phyloP scores from a whole-genome alignment of 2,329 filamentous ascomycete species.

The Ascochyta viciae-villosae region DNA sequence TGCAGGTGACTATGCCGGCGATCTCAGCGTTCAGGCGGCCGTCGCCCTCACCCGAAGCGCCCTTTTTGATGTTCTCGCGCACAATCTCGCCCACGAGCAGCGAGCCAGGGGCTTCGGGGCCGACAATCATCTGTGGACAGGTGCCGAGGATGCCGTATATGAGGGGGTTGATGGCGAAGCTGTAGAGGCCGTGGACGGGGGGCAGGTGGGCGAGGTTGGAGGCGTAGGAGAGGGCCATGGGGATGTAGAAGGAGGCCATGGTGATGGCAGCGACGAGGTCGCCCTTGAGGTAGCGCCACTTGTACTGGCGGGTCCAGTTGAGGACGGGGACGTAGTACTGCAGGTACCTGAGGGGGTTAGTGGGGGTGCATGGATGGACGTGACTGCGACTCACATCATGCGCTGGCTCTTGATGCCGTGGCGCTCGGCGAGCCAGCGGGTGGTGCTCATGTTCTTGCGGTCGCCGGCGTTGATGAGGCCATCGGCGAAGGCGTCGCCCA shows the following conservation, averaged over 20 bases:
- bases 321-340: conserved; percentile 92
- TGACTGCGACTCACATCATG: conserved; percentile 63
- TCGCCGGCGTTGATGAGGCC: conserved; percentile 50
- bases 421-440: conserved; percentile 72
- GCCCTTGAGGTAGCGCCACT: conserved; percentile 79
- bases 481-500: conserved; percentile 55
- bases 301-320: conserved; percentile 90
- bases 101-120: conserved; percentile 92
- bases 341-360: conserved; percentile 62
- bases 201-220: conserved; percentile 92
- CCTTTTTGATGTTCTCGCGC: conserved; percentile 74
- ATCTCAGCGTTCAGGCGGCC: conserved; percentile 79
- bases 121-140: conserved; percentile 91
- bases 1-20: conserved; percentile 84
- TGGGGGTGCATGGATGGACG: too few species aligned
- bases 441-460: conserved; percentile 73
- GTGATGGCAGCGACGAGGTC: conserved; percentile 89
- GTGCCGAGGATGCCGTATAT: conserved; percentile 91
- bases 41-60: conserved; percentile 69
- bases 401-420: conserved; percentile 77
- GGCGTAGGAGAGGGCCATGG: conserved; percentile 93
- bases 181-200: conserved; percentile 91
- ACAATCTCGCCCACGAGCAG: conserved; percentile 88
- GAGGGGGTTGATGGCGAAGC: conserved; percentile 90
- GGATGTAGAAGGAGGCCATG: conserved; percentile 98